A percentile compares a stretch with the other conserved stretches of the same genome.
Conservation (phyloP, 768 basidiomycete species). For the Suillus variegatus region DNA sequence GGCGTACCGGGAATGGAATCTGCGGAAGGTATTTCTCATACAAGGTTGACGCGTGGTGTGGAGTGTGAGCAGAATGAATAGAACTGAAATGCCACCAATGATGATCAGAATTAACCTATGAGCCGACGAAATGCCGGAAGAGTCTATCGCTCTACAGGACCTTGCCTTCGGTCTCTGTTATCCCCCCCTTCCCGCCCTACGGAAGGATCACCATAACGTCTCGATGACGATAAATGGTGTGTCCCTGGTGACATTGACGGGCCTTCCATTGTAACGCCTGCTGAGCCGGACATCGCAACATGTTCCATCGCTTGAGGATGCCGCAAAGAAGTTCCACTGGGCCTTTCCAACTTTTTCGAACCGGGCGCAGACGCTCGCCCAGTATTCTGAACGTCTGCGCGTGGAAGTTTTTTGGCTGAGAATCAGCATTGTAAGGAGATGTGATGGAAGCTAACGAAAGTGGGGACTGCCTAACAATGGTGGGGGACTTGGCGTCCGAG, state of each 20-base stretch:
- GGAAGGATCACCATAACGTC: slow-evolving; percentile 38
- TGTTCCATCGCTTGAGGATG: slow-evolving; percentile 29
- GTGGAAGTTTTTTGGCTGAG: slow-evolving; percentile 72
- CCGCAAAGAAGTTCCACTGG: slow-evolving; percentile 42
- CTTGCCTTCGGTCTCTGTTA: slow-evolving; percentile 31
- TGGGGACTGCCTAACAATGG: slow-evolving; percentile 37
- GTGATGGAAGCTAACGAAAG: slow-evolving; percentile 44
- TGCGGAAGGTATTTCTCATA: slow-evolving; percentile 8
- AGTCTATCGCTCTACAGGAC: slow-evolving; percentile 29
- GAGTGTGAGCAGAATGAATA: slow-evolving; percentile 19
- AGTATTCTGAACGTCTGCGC: slow-evolving; percentile 73
- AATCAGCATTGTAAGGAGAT: slow-evolving; percentile 37
- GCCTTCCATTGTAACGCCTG: slow-evolving; percentile 34
- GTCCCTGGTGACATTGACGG: slow-evolving; percentile 29
- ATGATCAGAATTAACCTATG: slow-evolving; percentile 12
- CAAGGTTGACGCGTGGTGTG: slow-evolving; percentile 14
- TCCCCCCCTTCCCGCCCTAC: slow-evolving; percentile 38
- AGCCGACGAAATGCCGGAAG: slow-evolving; percentile 7
- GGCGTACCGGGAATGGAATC: slow-evolving; percentile 15
- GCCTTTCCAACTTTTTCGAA: slow-evolving; percentile 34
- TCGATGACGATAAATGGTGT: slow-evolving; percentile 34
- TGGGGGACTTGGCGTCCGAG: slow-evolving; percentile 33
- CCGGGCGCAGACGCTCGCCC: slow-evolving; percentile 80
- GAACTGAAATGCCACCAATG: slow-evolving; percentile 14
- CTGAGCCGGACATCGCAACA: slow-evolving; percentile 20